Conservation (phyloP, 768 basidiomycete genomes). For the Hericium erinaceus region DNA sequence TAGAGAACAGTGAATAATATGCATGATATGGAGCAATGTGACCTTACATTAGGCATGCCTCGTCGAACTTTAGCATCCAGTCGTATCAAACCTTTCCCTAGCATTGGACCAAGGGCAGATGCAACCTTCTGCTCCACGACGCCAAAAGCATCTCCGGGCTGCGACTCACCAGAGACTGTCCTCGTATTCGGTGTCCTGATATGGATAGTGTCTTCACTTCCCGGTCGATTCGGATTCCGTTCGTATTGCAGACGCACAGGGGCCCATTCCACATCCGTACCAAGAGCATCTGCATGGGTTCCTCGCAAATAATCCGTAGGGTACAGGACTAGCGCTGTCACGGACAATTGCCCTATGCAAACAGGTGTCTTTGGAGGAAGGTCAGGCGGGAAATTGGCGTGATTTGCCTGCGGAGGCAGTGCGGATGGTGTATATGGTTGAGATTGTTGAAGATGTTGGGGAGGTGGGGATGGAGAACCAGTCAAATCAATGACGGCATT, state of each 20-base stretch:
- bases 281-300: slow-evolving; percentile 9
- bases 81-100: slow-evolving; percentile 76
- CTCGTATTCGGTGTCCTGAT: slow-evolving; percentile 56
- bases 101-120: slow-evolving; percentile 68
- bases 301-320: slow-evolving; percentile 60
- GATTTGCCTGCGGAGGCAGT: slow-evolving; percentile 10
- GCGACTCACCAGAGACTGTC: slow-evolving; percentile 41
- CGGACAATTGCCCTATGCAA: slow-evolving; percentile 80
- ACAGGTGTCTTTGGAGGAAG: slow-evolving; percentile 74
- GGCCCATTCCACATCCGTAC: slow-evolving; percentile 52
- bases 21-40: slow-evolving; percentile 14
- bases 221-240: slow-evolving; percentile 38
- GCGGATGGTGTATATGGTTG: slow-evolving; percentile 15
- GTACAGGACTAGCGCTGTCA: slow-evolving; percentile 80
- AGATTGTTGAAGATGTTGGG: slow-evolving; percentile 3
- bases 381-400: slow-evolving; percentile 38
- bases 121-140: slow-evolving; percentile 85
- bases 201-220: slow-evolving; percentile 62
- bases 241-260: slow-evolving; percentile 67
- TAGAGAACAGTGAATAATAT: background rate
- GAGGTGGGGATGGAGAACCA: slow-evolving; percentile 6
- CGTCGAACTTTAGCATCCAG: slow-evolving; percentile 70
- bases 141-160: slow-evolving; percentile 61
- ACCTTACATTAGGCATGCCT: slow-evolving; percentile 51
- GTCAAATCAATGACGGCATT: slow-evolving; percentile 7